These are phyloP conservation scores for Glycine tomentella DNA, from an alignment of 306 rosid genomes.

Conservation along the genomic window DNA sequence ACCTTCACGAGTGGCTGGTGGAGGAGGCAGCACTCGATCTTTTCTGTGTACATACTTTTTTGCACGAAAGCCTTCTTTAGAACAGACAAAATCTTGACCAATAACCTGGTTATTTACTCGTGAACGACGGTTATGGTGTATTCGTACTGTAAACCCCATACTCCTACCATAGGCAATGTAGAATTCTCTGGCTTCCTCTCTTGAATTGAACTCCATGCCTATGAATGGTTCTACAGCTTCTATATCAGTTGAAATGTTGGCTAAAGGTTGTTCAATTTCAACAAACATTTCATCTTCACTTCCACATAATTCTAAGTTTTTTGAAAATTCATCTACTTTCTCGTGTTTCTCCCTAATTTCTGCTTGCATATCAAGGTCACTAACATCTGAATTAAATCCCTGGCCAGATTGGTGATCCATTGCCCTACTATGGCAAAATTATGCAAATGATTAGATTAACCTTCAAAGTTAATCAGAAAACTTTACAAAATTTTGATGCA, in stretches of 20 bases:
- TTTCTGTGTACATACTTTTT: conserved; percentile 73
- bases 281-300: conserved; percentile 56
- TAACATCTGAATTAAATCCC: conserved; percentile 64
- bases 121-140: conserved; percentile 83
- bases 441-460: conserved; percentile 25
- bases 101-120: conserved; percentile 74
- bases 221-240: conserved; percentile 59
- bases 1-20: conserved; percentile 76
- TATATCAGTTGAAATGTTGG: conserved; percentile 49
- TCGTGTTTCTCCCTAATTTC: conserved; percentile 51
- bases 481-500: conserved; percentile 14
- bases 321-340: conserved; percentile 50
- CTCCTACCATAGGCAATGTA: conserved; percentile 70
- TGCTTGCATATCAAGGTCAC: conserved; percentile 63
- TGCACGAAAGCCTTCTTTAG: conserved; percentile 82
- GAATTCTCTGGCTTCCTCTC: conserved; percentile 81
- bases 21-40: conserved; percentile 83
- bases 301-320: conserved; percentile 48
- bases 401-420: conserved; percentile 61
- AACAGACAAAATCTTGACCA: conserved; percentile 85
- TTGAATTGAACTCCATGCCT: conserved; percentile 74
- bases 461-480: conserved; percentile 30
- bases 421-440: conserved; percentile 44
- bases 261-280: conserved; percentile 57
- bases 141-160: conserved; percentile 69